phyloP scores from a whole-genome alignment of 441 rosid species.

The Adansonia rubrostipa region DNA sequence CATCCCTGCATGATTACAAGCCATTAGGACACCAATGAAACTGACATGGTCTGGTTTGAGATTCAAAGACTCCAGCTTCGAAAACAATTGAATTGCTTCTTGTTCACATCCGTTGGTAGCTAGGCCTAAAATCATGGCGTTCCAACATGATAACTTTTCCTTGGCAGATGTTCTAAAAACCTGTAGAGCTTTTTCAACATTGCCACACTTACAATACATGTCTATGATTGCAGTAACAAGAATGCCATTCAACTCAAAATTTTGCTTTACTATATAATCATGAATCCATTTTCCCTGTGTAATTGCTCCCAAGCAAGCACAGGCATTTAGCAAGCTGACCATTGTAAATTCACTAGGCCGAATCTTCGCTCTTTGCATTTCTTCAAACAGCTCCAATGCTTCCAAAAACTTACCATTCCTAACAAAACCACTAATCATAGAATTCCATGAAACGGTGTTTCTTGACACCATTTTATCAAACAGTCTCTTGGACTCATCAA shows the following conservation, averaged over 20 bases:
- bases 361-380: constrained; percentile 54
- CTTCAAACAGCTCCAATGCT: constrained; percentile 62
- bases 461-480: constrained; percentile 57
- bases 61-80: constrained; percentile 47
- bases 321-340: constrained; percentile 81
- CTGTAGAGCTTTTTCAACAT: constrained; percentile 48
- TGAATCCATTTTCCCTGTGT: constrained; percentile 81
- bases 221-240: constrained; percentile 69
- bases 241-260: constrained; percentile 56
- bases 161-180: constrained; percentile 45
- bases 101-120: constrained; percentile 54
- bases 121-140: constrained; percentile 65
- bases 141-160: constrained; percentile 70
- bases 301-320: constrained; percentile 65
- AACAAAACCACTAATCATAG: constrained; percentile 76
- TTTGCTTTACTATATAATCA: constrained; percentile 50
- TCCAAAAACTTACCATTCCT: constrained; percentile 60
- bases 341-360: constrained; percentile 68
- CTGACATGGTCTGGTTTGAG: constrained; percentile 56
- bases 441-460: constrained; percentile 66
- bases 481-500: constrained; percentile 55
- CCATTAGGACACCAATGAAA: constrained; percentile 59
- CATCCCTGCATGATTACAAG: constrained; percentile 56
- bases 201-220: constrained; percentile 81
- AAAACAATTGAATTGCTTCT: constrained; percentile 56